phyloP scores from a whole-genome alignment of 164 flowering plant species.

The Tetrastigma voinierianum region DNA sequence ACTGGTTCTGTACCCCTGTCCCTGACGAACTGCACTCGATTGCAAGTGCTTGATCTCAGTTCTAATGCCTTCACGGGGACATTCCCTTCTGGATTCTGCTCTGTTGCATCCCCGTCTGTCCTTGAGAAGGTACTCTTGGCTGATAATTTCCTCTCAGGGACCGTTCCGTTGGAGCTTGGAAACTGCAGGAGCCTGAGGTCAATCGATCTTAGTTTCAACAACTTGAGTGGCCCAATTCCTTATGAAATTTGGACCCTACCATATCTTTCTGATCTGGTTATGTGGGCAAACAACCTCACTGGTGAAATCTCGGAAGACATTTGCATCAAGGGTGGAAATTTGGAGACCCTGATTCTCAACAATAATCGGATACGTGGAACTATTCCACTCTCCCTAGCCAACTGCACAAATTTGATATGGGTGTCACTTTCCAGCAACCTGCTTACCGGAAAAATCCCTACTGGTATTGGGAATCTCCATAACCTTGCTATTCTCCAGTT shows the following conservation, averaged over 20 bases:
- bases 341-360: constrained; percentile 76
- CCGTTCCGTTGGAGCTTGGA: constrained; percentile 57
- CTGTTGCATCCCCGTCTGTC: constrained; percentile 18
- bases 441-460: constrained; percentile 66
- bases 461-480: constrained; percentile 54
- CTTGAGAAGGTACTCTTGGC: constrained; percentile 53
- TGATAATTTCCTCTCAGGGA: constrained; percentile 55
- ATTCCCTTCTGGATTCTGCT: constrained; percentile 63
- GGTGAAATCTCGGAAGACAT: constrained; percentile 75
- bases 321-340: constrained; percentile 55
- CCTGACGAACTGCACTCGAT: constrained; percentile 44
- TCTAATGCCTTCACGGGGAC: constrained; percentile 60
- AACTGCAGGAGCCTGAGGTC: constrained; percentile 51
- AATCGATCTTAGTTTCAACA: constrained; percentile 80
- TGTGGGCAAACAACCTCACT: constrained; percentile 75
- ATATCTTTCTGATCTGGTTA: constrained; percentile 58
- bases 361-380: constrained; percentile 65
- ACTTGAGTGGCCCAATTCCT: constrained; percentile 58
- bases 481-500: constrained; percentile 76
- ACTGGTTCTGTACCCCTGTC: constrained; percentile 60
- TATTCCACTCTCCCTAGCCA: constrained; percentile 57
- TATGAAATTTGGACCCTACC: constrained; percentile 60
- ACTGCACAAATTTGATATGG: constrained; percentile 71
- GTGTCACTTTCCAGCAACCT: constrained; percentile 76
- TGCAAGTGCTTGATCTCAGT: constrained; percentile 69